phyloP scores from a whole-genome alignment of 2,329 filamentous ascomycete genomes.

The Fusarium multiceps region DNA sequence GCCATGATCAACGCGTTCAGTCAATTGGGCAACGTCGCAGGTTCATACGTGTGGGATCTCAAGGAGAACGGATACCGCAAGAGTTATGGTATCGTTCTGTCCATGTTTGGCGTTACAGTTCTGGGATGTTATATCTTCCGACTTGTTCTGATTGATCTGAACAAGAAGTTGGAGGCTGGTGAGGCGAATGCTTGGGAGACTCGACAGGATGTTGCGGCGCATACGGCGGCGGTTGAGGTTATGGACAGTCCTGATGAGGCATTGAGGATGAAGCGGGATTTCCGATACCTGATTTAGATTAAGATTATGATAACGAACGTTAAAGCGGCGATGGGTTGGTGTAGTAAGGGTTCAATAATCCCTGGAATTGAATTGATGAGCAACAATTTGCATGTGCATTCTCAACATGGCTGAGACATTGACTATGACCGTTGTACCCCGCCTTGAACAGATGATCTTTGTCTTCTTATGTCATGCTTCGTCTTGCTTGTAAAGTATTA shows the following conservation, averaged over 20 bases:
- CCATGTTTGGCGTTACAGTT: slow-evolving; percentile 72
- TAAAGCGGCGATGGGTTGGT: slow-evolving; percentile 22
- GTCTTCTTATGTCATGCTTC: no score
- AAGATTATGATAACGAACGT: slow-evolving; percentile 54
- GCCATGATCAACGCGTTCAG: slow-evolving; percentile 70
- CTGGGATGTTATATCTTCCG: slow-evolving; percentile 62
- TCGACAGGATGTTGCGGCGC: slow-evolving; percentile 52
- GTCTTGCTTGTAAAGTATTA: not conserved
- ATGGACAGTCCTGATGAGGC: slow-evolving; percentile 58
- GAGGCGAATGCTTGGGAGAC: slow-evolving; percentile 53
- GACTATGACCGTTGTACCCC: slow-evolving; percentile 2
- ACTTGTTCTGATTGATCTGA: slow-evolving; percentile 58
- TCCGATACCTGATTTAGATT: slow-evolving; percentile 59
- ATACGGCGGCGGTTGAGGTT: slow-evolving; percentile 54
- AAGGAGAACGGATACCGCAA: slow-evolving; percentile 69
- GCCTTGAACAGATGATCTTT: not conserved
- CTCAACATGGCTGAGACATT: slow-evolving; percentile 17
- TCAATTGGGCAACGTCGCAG: slow-evolving; percentile 69
- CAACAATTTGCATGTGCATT: not conserved
- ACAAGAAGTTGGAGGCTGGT: slow-evolving; percentile 59
- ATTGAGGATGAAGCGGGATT: slow-evolving; percentile 59
- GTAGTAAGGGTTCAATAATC: slow-evolving; percentile 1
- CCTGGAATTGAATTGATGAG: not conserved
- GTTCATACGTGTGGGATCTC: slow-evolving; percentile 72
- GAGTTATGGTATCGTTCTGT: slow-evolving; percentile 72